Conservation (phyloP, 306 rosid species). For the Benincasa hispida region DNA sequence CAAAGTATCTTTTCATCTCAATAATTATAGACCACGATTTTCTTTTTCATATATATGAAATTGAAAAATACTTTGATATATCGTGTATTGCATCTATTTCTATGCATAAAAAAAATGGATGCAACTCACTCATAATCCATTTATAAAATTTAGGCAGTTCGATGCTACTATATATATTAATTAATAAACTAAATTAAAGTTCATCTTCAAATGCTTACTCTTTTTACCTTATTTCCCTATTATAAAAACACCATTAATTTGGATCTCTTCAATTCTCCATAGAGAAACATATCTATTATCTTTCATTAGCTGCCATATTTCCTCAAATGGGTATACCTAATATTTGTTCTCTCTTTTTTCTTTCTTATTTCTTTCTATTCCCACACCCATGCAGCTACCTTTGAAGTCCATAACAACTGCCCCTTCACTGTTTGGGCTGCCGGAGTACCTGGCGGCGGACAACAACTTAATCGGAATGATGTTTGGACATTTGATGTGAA, state of each 20-base stretch:
- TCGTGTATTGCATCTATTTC: too few species aligned
- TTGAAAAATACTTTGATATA: too few species aligned
- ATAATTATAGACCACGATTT: too few species aligned
- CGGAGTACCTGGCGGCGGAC: constrained; percentile 43
- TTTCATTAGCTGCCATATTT: too few species aligned
- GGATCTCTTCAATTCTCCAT: background rate
- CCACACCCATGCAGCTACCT: constrained; percentile 15
- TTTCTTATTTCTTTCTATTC: background rate
- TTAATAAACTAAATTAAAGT: background rate
- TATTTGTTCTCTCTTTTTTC: background rate
- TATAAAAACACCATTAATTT: background rate
- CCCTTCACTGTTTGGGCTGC: constrained; percentile 45
- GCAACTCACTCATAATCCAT: too few species aligned
- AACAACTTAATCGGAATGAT: constrained; percentile 15
- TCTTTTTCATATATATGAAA: too few species aligned
- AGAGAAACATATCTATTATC: too few species aligned
- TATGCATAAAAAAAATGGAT: too few species aligned
- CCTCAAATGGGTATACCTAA: background rate
- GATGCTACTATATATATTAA: too few species aligned
- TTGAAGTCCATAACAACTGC: constrained; percentile 38
- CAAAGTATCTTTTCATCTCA: too few species aligned
- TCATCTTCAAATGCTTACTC: background rate
- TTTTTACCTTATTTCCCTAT: background rate
- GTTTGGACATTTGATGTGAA: constrained; percentile 26
- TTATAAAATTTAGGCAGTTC: too few species aligned